Conservation (phyloP, 192 early-diverging fungal species). For the Backusella parvicylindrica region DNA sequence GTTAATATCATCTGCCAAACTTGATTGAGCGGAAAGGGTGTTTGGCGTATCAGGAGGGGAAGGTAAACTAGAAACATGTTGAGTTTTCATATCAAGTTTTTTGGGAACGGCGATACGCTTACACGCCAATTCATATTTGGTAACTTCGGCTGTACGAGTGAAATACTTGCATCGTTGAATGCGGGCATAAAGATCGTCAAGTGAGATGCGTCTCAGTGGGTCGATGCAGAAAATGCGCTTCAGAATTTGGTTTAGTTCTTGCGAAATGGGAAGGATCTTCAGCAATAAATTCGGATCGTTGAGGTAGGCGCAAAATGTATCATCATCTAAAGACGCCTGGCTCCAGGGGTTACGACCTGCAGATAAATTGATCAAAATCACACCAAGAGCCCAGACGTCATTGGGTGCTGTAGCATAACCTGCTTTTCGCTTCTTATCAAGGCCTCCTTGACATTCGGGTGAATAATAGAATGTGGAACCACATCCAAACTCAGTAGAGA, state of each 20-base stretch:
- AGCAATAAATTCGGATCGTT: constrained; percentile 60
- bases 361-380: constrained; percentile 87
- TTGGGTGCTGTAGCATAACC: constrained; percentile 66
- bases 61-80: neutral
- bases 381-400: constrained; percentile 88
- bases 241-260: constrained; percentile 68
- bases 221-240: constrained; percentile 69
- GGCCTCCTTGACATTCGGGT: constrained; percentile 66
- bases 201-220: constrained; percentile 49
- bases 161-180: constrained; percentile 45
- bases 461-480: constrained; percentile 68
- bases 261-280: constrained; percentile 64
- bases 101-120: neutral
- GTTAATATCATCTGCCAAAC: neutral
- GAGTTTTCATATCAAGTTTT: neutral
- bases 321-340: constrained; percentile 65
- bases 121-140: constrained; percentile 7
- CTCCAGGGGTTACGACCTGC: constrained; percentile 84
- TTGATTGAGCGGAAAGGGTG: neutral
- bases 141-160: constrained; percentile 33
- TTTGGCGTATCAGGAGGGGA: neutral
- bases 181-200: constrained; percentile 39
- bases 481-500: constrained; percentile 87
- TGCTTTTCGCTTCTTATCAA: constrained; percentile 28
- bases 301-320: constrained; percentile 73